Evolutionary conservation across 2,329 filamentous ascomycete genomes (phyloP).

Genomic region (Penicillium sp.): DNA sequence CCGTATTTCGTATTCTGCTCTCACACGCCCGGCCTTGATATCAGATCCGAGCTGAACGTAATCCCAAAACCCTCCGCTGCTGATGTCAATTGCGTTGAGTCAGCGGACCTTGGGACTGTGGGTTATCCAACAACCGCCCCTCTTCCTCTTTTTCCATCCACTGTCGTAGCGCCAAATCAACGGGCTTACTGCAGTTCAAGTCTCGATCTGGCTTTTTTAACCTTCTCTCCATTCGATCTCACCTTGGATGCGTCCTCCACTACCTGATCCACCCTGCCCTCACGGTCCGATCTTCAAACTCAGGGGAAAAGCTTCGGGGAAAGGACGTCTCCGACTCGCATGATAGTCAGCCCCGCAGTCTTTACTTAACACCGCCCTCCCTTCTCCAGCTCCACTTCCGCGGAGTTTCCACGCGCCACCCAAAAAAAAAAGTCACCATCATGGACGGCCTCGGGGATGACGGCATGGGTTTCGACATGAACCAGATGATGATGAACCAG

Average conservation of each 20-base stretch:
- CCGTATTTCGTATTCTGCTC: constrained; percentile 10
- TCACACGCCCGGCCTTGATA: background rate
- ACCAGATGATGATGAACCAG: constrained; percentile 63
- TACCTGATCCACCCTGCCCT: constrained; percentile 7
- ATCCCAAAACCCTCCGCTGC: background rate
- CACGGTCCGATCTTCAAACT: constrained; percentile 12
- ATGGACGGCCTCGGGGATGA: constrained; percentile 48
- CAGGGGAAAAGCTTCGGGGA: constrained; percentile 18
- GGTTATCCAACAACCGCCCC: background rate
- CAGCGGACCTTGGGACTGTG: constrained; percentile 5
- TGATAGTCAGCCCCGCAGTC: constrained; percentile 27
- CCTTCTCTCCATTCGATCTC: background rate
- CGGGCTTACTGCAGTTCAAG: background rate
- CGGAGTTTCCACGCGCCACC: constrained; percentile 24
- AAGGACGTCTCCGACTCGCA: constrained; percentile 17
- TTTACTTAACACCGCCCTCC: constrained; percentile 25
- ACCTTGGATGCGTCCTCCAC: constrained; percentile 21
- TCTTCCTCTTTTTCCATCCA: background rate
- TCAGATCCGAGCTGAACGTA: constrained; percentile 1
- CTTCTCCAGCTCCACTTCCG: constrained; percentile 26
- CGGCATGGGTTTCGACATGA: constrained; percentile 51
- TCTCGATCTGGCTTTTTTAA: constrained; percentile 1
- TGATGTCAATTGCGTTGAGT: constrained; percentile 4
- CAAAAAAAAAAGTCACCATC: constrained; percentile 17
- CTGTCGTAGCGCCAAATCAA: background rate